These are phyloP conservation scores for Thermothelomyces thermophilus DNA, from an alignment of 2,329 filamentous ascomycete genomes.

Conservation along the genomic window DNA sequence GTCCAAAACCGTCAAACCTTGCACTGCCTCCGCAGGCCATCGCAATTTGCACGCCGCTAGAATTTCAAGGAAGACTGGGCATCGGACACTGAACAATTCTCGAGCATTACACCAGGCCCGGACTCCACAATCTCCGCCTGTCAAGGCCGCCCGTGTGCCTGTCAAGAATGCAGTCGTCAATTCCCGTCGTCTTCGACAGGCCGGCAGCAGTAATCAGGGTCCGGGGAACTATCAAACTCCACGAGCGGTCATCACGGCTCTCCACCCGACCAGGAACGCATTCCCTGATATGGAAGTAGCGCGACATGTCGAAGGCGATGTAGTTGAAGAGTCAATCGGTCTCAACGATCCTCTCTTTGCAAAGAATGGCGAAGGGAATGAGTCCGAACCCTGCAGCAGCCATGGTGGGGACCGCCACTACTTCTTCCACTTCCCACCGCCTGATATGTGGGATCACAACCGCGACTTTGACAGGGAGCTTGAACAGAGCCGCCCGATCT, in stretches of 20 bases:
- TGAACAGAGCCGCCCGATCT: neutral
- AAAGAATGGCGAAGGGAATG: neutral
- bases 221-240: neutral
- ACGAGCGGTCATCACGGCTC: no score
- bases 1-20: neutral
- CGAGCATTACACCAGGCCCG: neutral
- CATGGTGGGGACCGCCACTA: neutral
- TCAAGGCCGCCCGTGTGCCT: neutral
- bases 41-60: neutral
- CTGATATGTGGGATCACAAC: slow-evolving; percentile 8
- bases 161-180: neutral
- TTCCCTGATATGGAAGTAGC: slow-evolving; percentile 1
- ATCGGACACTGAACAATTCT: neutral
- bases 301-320: slow-evolving; percentile 2
- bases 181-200: neutral
- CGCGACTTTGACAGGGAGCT: slow-evolving; percentile 8
- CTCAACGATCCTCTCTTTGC: slow-evolving; percentile 4
- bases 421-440: slow-evolving; percentile 3
- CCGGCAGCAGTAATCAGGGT: neutral
- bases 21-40: neutral
- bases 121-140: neutral
- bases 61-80: neutral
- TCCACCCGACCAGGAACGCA: no score
- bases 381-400: neutral
- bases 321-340: slow-evolving; percentile 1